These are phyloP conservation scores for Pseudopithomyces maydicus DNA, from an alignment of 2,329 filamentous ascomycete species.

Conservation along the genomic window DNA sequence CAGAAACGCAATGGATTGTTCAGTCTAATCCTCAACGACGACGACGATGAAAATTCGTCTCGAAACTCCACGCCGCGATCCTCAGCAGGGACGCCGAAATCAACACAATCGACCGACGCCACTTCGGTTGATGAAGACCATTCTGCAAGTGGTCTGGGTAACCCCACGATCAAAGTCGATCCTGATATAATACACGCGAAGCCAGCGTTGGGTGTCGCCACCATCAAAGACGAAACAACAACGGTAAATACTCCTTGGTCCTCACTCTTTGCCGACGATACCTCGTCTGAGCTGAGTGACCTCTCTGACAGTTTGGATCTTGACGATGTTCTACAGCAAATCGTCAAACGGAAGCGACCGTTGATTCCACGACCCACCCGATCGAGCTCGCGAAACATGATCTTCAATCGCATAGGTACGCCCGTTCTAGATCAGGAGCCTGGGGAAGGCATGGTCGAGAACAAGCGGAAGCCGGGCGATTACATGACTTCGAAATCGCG, in stretches of 20 bases:
- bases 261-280: slow-evolving; percentile 35
- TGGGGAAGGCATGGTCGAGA: slow-evolving; percentile 32
- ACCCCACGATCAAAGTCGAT: slow-evolving; percentile 28
- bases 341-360: slow-evolving; percentile 42
- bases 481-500: slow-evolving; percentile 82
- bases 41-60: slow-evolving; percentile 31
- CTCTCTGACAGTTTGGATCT: slow-evolving; percentile 45
- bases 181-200: slow-evolving; percentile 24
- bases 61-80: slow-evolving; percentile 37
- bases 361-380: slow-evolving; percentile 38
- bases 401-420: slow-evolving; percentile 33
- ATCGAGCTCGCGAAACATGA: slow-evolving; percentile 38
- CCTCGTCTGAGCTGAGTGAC: slow-evolving; percentile 46
- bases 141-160: slow-evolving; percentile 4
- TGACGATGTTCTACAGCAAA: slow-evolving; percentile 42
- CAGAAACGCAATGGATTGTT: slow-evolving; percentile 40
- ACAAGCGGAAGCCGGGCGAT: slow-evolving; percentile 50
- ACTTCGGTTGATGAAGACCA: slow-evolving; percentile 45
- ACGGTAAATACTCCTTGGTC: slow-evolving; percentile 37
- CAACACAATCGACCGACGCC: slow-evolving; percentile 43
- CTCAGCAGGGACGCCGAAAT: slow-evolving; percentile 36
- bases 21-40: slow-evolving; percentile 33
- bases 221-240: slow-evolving; percentile 34
- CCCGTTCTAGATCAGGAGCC: slow-evolving; percentile 28
- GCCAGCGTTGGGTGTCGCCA: slow-evolving; percentile 35